phyloP scores from a whole-genome alignment of 2,329 filamentous ascomycete species.

The Colletotrichum tamarilloi region DNA sequence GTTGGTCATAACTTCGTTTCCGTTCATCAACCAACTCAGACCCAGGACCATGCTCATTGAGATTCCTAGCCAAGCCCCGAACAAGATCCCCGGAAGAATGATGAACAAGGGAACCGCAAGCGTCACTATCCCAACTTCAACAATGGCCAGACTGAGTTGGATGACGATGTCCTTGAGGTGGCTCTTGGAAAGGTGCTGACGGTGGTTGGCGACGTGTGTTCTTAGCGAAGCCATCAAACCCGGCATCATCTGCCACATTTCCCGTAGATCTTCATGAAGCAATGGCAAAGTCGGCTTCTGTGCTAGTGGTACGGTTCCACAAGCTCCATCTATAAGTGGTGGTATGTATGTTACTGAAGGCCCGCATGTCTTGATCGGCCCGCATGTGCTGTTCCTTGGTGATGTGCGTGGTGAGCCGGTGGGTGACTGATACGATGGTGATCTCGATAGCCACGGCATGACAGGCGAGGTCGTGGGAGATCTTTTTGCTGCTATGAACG shows the following conservation, averaged over 20 bases:
- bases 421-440: constrained; percentile 33
- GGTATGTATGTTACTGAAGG: constrained; percentile 47
- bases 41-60: constrained; percentile 39
- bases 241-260: constrained; percentile 37
- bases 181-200: constrained; percentile 35
- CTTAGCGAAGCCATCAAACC: constrained; percentile 39
- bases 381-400: constrained; percentile 23
- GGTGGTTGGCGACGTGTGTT: constrained; percentile 33
- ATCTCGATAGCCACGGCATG: constrained; percentile 34
- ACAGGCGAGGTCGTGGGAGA: constrained; percentile 26
- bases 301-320: constrained; percentile 45
- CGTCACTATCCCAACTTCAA: constrained; percentile 43
- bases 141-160: constrained; percentile 39
- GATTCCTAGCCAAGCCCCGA: constrained; percentile 40
- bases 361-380: constrained; percentile 30
- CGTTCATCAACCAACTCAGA: constrained; percentile 45
- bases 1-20: constrained; percentile 37
- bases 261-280: constrained; percentile 40
- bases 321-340: constrained; percentile 48
- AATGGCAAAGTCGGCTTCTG: constrained; percentile 39
- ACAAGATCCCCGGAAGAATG: constrained; percentile 45
- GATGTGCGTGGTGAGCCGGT: constrained; percentile 22
- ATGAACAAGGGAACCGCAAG: constrained; percentile 42
- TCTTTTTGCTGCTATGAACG: constrained; percentile 32
- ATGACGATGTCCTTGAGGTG: constrained; percentile 39